Evolutionary conservation across 768 basidiomycete species (phyloP), one percentile per base, ranked within the genome.

Genomic region (Tephrocybe sp.): DNA sequence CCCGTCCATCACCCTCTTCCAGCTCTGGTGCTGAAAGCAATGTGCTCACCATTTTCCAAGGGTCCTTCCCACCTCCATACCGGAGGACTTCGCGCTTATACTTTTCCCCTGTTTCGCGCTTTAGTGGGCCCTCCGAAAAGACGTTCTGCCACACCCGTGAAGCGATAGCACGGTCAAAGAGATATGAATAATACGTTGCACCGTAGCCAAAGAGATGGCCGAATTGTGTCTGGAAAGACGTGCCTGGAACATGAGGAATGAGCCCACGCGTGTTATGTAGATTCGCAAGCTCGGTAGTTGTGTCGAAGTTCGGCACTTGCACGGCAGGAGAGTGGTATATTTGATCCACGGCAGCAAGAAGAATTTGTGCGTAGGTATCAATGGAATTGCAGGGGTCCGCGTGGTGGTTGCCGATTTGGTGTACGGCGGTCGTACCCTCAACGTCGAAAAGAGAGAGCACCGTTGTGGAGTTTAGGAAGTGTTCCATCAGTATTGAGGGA

Each of bases 401-500:
- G 57, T 88, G 84, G 59, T 85, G 80, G 55, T 85, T 82, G n/a
- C 80, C 80, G 0, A 73, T 72, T 55, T 81, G 80, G 3, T 72
- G 73, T 4, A 69, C 43, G 0, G 70, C 60, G 3, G 76, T 72
- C 11, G 76, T 75, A 15, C 72, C 73, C n/a, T 83, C 71, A 6
- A 71, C 61, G 56, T 83, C 79, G 62, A 93, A 91, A 15, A 96
- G 81, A 4, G 88, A 83, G 20, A 98, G 81, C 24, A 98, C 92
- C 12, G 73, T 68, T 0, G 91, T 83, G 0, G 95, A 96, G 36
- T 81, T 87, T 34, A 96, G 80, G 75, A 99, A 98, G 64, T 94
- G 93, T 65, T 99, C 97, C 97, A 98, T 98, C 18, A 99, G 81
- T 61, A 98, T 94, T 10, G 96, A 98, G 0, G 97, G 97, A 5